Evolutionary conservation across 2,329 filamentous ascomycete genomes (phyloP), one percentile per base, ranked within the genome.

Genomic region (Fusarium sp.): DNA sequence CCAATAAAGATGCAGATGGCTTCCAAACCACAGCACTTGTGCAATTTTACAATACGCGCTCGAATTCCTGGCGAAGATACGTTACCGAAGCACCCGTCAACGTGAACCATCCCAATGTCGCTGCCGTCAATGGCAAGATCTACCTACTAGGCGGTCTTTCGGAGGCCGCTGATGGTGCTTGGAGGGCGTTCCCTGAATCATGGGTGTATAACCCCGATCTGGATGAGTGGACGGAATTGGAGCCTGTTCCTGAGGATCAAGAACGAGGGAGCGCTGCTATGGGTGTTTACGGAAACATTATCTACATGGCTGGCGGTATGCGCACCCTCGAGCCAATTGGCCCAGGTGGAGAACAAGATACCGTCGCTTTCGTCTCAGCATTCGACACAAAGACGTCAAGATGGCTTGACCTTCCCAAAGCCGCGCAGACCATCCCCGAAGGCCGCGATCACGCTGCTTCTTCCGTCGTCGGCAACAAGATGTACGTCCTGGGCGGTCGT

Each of bases 291-390:
- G 74, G 70, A 3, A 59, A 70, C 5, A 76, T 60, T 1, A 76
- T 83, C 7, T 80, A 78, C 52, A 71, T 84, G 3, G 81, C 79
- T 2, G 81, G 82, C 5, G 82, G 82, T 0, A 73, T 82, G 68
- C 73, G 73, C 3, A 65, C 67, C 1, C 65, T 81, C 5, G 54
- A 63, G 2, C 61, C 60, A 0, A 38, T 2, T 12, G 61, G 29
- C 5, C 54, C 54, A 3, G 41, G 27, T 0, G 67, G 67, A 47
- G 66, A 64, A 13, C 77, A 78, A 54, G 76, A 72, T 15, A 73
- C 74, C 1, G 71, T 80, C 22, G 73, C 71, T 16, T 68, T 69
- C 13, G 79, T 81, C 20, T 72, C 70, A 7, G 72, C 72, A 8
- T 82, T 78, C 34, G 70, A 82, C 40, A 77, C 77, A 8, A 56